Evolutionary conservation across 2,329 filamentous ascomycete species (phyloP).

Genomic region (Coniochaeta sp.): DNA sequence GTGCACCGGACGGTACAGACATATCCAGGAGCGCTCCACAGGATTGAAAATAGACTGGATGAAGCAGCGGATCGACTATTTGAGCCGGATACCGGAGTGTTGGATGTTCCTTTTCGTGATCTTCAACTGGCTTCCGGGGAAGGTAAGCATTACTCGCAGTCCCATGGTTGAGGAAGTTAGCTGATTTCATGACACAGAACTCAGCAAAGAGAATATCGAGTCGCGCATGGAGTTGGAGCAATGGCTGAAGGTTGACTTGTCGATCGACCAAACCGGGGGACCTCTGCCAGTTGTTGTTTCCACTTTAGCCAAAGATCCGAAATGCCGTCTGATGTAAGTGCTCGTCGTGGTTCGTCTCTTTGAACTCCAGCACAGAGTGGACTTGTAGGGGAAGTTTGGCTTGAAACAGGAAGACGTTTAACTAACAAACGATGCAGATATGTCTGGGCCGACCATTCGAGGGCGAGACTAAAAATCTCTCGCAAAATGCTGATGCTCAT

Average conservation of each 20-base stretch:
- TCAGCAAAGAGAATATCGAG: neutral
- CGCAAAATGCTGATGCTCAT: slow-evolving; percentile 15
- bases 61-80: neutral
- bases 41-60: neutral
- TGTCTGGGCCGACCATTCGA: slow-evolving; percentile 5
- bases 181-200: neutral
- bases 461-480: slow-evolving; percentile 4
- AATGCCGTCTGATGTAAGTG: neutral
- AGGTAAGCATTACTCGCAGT: neutral
- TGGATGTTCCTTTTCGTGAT: neutral
- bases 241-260: neutral
- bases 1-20: slow-evolving; percentile 2
- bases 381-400: neutral
- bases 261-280: neutral
- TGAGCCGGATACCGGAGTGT: neutral
- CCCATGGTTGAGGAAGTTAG: neutral
- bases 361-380: neutral
- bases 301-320: neutral
- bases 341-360: neutral
- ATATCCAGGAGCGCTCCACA: neutral
- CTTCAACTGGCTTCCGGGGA: neutral
- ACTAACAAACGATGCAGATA: slow-evolving; percentile 6
- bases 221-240: neutral
- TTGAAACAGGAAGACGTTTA: neutral
- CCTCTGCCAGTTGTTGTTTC: neutral